Evolutionary conservation across 768 basidiomycete species (phyloP), one percentile per base, ranked within the genome.

Genomic region (Russula lepida): DNA sequence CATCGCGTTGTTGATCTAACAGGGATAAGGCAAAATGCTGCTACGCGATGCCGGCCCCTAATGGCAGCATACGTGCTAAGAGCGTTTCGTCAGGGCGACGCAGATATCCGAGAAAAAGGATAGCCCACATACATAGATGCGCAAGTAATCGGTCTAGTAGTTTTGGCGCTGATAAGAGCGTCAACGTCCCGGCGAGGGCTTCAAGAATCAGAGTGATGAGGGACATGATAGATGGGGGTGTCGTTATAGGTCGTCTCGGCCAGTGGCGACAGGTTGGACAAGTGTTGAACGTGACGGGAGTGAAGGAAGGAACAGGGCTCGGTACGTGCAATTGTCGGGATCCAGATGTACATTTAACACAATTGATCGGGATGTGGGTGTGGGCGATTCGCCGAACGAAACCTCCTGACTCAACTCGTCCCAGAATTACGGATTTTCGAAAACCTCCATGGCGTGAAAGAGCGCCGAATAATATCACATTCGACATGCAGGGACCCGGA

Each of bases 11-110:
- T 17, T 7, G 7, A 49, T 27, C 4, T 28, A 9, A 19, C 19
- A 2, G 17, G n/a, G 11, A 30, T 4, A 4, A 6, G 17, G 19
- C 35, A 35, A 5, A n/a, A n/a, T n/a, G 25, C 11, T 15, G 27
- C 46, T 63, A 63, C 25, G 62, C 56, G 30, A 63, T 63, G 37
- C 62, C 62, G 2, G 62, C 56, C 1, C 61, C 61, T 6, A 62
- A 54, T 9, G 62, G 62, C 25, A 63, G 25, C 1, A 63, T 8
- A 46, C 35, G 46, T 13, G 62, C 62, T 63, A 6, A 11, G 32
- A 37, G 46, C 12, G 25, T 4, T 30, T n/a, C 5, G n/a, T 32
- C 5, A 58, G 21, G n/a, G 25, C 46, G 27, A 33, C 0, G 23
- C 15, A 8, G 15, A 7, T 11, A 27, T 12, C 9, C n/a, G 39